These are phyloP conservation scores for Aureobasidium leucospermi DNA, from an alignment of 2,329 filamentous ascomycete species.

Conservation along the genomic window DNA sequence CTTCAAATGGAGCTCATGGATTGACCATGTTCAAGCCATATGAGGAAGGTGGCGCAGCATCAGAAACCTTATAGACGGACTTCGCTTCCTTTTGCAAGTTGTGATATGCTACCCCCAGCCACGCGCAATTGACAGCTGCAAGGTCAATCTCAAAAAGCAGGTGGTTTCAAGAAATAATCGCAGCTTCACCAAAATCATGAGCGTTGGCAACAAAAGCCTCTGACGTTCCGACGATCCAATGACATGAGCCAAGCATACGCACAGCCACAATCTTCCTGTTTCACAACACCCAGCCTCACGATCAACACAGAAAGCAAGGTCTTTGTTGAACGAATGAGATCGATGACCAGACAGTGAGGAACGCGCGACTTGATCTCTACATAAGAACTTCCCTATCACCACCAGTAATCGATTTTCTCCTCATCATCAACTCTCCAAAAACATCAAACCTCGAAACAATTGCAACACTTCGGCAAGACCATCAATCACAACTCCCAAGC, in stretches of 20 bases:
- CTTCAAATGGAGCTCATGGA: background rate
- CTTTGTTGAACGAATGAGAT: background rate
- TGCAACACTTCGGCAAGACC: background rate
- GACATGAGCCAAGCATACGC: background rate
- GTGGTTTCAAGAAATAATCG: background rate
- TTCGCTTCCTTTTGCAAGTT: background rate
- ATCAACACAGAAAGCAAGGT: slow-evolving; percentile 3
- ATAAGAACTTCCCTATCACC: background rate
- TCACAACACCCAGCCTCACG: background rate
- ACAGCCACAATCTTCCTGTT: background rate
- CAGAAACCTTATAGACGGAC: background rate
- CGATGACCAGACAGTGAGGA: background rate
- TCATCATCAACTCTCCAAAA: background rate
- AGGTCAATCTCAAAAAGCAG: background rate
- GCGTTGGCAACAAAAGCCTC: slow-evolving; percentile 1
- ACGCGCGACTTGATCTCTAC: background rate
- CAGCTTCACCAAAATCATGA: background rate
- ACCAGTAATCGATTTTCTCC: background rate
- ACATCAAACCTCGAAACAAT: background rate
- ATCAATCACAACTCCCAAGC: background rate
- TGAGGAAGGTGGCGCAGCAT: background rate
- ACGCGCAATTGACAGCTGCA: background rate
- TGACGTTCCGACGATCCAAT: slow-evolving; percentile 1
- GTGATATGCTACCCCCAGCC: background rate
- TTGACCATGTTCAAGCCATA: background rate